A percentile compares a stretch with the other conserved stretches of the same genome.
These are phyloP conservation scores for Ogataea haglerorum DNA, from an alignment of 805 yeast species.

Conservation along the genomic window DNA sequence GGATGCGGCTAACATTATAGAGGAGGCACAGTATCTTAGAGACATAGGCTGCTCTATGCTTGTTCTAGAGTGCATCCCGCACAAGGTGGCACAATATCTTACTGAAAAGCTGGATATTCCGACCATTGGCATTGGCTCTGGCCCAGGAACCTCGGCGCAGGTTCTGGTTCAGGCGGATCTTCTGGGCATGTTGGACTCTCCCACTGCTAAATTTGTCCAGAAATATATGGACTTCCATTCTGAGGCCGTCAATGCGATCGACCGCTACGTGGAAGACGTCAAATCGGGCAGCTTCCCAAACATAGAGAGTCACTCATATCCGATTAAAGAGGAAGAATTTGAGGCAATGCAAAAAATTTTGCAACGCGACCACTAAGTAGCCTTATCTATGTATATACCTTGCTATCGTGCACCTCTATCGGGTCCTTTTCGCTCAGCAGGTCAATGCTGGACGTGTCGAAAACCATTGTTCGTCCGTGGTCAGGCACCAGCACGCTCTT, in stretches of 20 bases:
- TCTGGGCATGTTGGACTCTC: conserved; percentile 66
- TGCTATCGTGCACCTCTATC: conserved; percentile 14
- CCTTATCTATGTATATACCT: conserved; percentile 4
- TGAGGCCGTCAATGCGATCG: conserved; percentile 48
- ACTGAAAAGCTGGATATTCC: conserved; percentile 65
- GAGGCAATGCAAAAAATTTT: conserved; percentile 22
- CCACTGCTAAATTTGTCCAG: conserved; percentile 71
- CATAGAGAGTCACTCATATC: conserved; percentile 57
- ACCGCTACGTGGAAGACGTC: conserved; percentile 59
- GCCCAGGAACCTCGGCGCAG: conserved; percentile 79
- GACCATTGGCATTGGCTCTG: conserved; percentile 96
- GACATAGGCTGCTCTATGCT: conserved; percentile 73
- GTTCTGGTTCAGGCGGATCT: conserved; percentile 84
- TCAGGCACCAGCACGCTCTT: conserved; percentile 59
- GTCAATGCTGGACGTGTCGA: conserved; percentile 35
- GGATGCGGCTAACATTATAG: conserved; percentile 53
- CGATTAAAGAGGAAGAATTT: conserved; percentile 62
- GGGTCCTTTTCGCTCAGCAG: conserved; percentile 13
- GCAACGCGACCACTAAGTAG: neutral
- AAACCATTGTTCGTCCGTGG: conserved; percentile 68
- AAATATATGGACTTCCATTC: conserved; percentile 53
- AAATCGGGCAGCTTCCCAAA: conserved; percentile 55
- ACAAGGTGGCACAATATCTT: conserved; percentile 59
- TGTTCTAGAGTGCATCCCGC: conserved; percentile 85
- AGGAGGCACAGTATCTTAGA: conserved; percentile 69